phyloP scores from a whole-genome alignment of 495 filamentous ascomycete species.

The Penicillium coprophilum region DNA sequence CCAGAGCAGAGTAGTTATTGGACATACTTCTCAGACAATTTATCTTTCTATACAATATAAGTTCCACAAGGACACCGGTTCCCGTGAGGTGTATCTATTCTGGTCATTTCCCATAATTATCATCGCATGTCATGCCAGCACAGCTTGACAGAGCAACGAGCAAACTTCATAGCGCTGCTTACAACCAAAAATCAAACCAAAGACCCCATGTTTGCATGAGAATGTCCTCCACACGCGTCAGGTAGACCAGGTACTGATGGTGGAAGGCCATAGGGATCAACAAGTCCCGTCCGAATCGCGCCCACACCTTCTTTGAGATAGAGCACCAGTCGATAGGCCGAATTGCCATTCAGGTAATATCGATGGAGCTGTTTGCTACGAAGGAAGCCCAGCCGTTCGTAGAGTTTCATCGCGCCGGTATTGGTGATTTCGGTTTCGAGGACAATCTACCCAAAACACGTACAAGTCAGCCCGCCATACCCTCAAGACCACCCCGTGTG shows the following conservation, averaged over 20 bases:
- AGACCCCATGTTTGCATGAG: conserved; percentile 23
- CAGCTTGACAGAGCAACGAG: background rate
- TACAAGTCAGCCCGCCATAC: conserved; percentile 14
- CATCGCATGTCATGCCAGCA: conserved; percentile 19
- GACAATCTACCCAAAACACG: conserved; percentile 60
- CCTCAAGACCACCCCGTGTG: background rate
- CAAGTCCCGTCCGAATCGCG: conserved; percentile 38
- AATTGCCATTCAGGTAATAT: conserved; percentile 97
- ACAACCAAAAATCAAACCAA: conserved; percentile 3
- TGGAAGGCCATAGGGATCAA: conserved; percentile 40
- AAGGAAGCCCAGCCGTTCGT: conserved; percentile 90
- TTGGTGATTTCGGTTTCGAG: conserved; percentile 98
- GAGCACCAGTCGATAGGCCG: conserved; percentile 83
- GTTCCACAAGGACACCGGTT: conserved; percentile 17
- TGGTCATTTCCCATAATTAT: conserved; percentile 29
- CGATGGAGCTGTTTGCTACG: conserved; percentile 90
- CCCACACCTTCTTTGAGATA: conserved; percentile 68
- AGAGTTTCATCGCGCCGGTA: conserved; percentile 85
- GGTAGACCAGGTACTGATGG: conserved; percentile 6
- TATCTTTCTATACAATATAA: background rate
- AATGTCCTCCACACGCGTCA: conserved; percentile 2
- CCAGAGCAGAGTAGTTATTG: background rate
- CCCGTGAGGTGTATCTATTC: conserved; percentile 22
- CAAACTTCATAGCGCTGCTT: background rate
- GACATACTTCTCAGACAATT: background rate